Evolutionary conservation across 2,329 filamentous ascomycete species (phyloP).

Genomic region (Claviceps quebecensis): DNA sequence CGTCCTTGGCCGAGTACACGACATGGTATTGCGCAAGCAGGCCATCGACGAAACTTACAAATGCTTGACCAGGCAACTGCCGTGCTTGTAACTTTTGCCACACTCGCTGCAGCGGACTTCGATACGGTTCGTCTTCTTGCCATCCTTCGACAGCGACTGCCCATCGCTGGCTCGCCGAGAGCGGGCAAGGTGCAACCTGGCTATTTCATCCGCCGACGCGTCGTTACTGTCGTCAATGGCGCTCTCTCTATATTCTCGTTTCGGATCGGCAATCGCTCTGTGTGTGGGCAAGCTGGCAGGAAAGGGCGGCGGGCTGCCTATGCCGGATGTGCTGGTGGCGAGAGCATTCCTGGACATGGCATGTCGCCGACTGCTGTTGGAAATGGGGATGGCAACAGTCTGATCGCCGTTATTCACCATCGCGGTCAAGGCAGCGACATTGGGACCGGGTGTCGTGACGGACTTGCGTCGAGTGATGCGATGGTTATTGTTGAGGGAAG

Average conservation of each 20-base stretch:
- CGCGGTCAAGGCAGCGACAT: conserved; percentile 61
- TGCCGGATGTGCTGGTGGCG: conserved; percentile 14
- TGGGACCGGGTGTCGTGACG: conserved; percentile 61
- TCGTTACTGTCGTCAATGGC: conserved; percentile 56
- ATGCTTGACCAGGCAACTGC: conserved; percentile 99
- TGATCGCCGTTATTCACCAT: conserved; percentile 55
- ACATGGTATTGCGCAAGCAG: conserved; percentile 13
- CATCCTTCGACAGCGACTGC: conserved; percentile 65
- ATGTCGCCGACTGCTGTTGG: conserved; percentile 46
- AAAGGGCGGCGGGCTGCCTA: conserved; percentile 45
- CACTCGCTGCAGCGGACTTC: conserved; percentile 96
- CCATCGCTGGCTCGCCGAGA: conserved; percentile 67
- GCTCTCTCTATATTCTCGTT: conserved; percentile 39
- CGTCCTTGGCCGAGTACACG: neutral
- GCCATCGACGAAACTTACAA: conserved; percentile 64
- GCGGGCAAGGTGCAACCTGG: conserved; percentile 34
- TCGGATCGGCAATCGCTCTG: conserved; percentile 35
- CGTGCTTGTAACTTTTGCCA: conserved; percentile 99
- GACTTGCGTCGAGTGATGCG: conserved; percentile 89
- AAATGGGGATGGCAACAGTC: conserved; percentile 41
- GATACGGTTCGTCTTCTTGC: conserved; percentile 68
- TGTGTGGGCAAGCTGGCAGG: conserved; percentile 54
- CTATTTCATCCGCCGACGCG: conserved; percentile 40
- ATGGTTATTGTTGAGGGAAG: conserved; percentile 65
- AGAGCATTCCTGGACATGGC: conserved; percentile 48